Evolutionary conservation across 768 basidiomycete genomes (phyloP), one percentile per base, ranked within the genome.

Genomic region (Collybiopsis confluens): DNA sequence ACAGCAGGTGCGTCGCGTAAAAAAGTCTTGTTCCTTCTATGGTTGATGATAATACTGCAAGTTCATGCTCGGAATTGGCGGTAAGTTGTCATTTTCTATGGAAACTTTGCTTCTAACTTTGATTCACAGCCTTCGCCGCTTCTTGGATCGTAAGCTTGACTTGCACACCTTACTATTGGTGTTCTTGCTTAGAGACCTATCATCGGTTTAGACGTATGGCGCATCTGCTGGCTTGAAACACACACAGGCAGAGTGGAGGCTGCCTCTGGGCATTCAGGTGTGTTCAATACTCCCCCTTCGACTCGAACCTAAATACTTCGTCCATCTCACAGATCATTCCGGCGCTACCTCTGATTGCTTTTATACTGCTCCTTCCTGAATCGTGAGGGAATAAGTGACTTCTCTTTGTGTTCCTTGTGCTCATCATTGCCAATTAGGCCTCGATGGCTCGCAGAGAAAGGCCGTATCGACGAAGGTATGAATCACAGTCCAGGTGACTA

Each of bases 361-460:
- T 82, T 61, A 80, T 80, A 46, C 68, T 79, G 21, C 60, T 80
- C 15, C 69, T 80, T 26, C 78, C 78, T 7, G 78, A 80, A 64
- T 78, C 76, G 69, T 80, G n/a, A n/a, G n/a, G n/a, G n/a, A n/a
- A n/a, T n/a, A n/a, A n/a, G n/a, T n/a, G n/a, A n/a, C n/a, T n/a
- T 41, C 4, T 13, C 15, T 10, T 24, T 24, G 10, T 26, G 30
- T 43, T 26, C 15, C 2, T 54, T 0, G 6, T 15, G 15, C 33
- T 37, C 21, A 16, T 28, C 52, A 3, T 28, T 28, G 15, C 41
- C 3, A 24, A n/a, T n/a, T n/a, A 70, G 70, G 9, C 78, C 80
- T 1, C 72, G 81, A 10, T 83, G 77, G 73, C 69, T 82, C 57
- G 79, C 79, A 41, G 73, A 77, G 62, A 75, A 77, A 45, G 79